These are phyloP conservation scores for Acanthamoeba sp. DNA, from an alignment of 208 protist species.

Conservation along the genomic window DNA sequence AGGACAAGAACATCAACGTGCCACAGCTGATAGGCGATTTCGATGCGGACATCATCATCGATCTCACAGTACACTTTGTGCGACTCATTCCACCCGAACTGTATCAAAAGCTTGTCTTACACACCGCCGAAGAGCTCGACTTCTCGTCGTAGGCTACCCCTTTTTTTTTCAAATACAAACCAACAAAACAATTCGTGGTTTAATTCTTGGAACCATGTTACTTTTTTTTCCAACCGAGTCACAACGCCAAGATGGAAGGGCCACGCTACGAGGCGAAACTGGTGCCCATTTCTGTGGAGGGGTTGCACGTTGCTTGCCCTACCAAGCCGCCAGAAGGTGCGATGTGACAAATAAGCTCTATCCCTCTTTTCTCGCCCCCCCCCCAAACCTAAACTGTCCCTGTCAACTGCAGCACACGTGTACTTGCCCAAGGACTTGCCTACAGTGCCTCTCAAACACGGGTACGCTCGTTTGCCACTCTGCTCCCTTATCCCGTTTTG, in stretches of 20 bases:
- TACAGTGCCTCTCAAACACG: constrained; percentile 20
- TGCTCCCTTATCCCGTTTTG: neutral
- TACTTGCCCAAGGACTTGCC: neutral
- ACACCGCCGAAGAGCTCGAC: constrained; percentile 56
- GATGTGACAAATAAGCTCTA: neutral
- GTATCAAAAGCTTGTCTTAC: constrained; percentile 72
- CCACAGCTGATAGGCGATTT: constrained; percentile 77
- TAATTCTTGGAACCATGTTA: too few relatives aligned
- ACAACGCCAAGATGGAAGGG: neutral
- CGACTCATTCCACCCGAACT: constrained; percentile 84
- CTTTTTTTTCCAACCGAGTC: too few relatives aligned
- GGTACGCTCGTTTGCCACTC: neutral
- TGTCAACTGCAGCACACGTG: neutral
- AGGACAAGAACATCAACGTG: constrained; percentile 75
- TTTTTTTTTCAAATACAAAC: neutral
- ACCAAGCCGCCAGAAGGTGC: neutral
- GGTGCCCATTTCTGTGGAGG: neutral
- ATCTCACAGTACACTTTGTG: constrained; percentile 83
- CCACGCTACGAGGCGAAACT: constrained; percentile 10
- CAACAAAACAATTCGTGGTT: too few relatives aligned
- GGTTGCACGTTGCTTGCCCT: neutral
- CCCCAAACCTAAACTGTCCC: neutral
- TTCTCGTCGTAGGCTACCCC: neutral
- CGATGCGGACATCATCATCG: constrained; percentile 85
- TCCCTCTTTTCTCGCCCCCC: neutral